A percentile compares a stretch with the other conserved stretches of the same genome.
Evolutionary conservation across 352 stramenopile species (phyloP).

Genomic region (Phytophthora lateralis): DNA sequence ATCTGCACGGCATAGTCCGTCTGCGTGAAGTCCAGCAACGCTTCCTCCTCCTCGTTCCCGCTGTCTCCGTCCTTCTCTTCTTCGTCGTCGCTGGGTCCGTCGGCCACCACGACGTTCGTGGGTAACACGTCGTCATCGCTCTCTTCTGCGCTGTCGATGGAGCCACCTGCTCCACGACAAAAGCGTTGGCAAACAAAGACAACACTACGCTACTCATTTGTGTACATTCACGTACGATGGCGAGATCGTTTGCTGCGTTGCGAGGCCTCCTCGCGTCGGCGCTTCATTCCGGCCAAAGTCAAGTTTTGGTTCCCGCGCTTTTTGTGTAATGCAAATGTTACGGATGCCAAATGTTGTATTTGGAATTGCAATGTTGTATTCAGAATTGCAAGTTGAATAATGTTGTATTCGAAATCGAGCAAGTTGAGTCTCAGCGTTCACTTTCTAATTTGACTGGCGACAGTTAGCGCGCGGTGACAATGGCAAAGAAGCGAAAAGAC

Average conservation of each 20-base stretch:
- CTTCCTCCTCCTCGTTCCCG: constrained; percentile 50
- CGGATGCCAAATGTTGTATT: not conserved
- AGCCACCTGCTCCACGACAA: constrained; percentile 21
- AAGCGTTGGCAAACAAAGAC: not conserved
- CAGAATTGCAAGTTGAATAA: too few relatives aligned
- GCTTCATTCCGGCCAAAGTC: constrained; percentile 37
- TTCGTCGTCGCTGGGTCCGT: constrained; percentile 20
- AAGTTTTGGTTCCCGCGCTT: constrained; percentile 18
- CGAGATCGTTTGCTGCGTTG: constrained; percentile 42
- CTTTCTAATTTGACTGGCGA: not conserved
- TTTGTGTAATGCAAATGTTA: constrained; percentile 7
- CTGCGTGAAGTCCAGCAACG: constrained; percentile 78
- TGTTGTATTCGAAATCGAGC: not conserved
- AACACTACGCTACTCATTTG: not conserved
- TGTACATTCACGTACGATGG: constrained; percentile 31
- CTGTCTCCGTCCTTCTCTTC: constrained; percentile 45
- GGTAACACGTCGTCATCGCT: constrained; percentile 35
- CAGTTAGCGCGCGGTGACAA: not conserved
- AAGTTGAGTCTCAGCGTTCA: not conserved
- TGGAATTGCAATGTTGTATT: not conserved
- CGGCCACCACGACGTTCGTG: constrained; percentile 34
- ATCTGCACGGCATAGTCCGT: constrained; percentile 70
- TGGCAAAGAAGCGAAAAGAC: not conserved
- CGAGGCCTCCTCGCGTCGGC: constrained; percentile 36
- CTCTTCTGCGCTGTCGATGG: constrained; percentile 41